Conservation (phyloP, 257 asterid genomes). For the Jasminum sambac region DNA sequence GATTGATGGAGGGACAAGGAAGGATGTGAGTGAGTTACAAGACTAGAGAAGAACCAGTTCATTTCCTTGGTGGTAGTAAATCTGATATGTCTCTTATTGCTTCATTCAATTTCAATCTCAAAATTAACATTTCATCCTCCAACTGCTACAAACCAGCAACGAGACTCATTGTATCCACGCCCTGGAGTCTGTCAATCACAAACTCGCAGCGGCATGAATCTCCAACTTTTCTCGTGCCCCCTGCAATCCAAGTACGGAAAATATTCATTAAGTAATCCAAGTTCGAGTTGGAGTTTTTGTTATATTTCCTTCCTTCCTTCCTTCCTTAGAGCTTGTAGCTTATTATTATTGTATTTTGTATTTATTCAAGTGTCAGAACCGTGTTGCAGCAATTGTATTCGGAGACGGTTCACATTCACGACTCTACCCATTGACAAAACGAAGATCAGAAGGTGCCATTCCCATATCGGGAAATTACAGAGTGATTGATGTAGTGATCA, state of each 20-base stretch:
- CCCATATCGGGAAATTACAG: conserved; percentile 90
- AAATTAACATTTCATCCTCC: conserved; percentile 31
- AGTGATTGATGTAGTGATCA: conserved; percentile 73
- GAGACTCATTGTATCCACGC: conserved; percentile 15
- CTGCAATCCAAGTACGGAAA: conserved; percentile 68
- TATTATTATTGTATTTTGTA: background rate
- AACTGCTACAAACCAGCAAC: conserved; percentile 24
- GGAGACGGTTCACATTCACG: conserved; percentile 71
- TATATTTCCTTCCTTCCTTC: background rate
- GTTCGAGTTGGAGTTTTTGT: conserved; percentile 1
- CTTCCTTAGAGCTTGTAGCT: background rate
- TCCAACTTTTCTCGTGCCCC: conserved; percentile 40
- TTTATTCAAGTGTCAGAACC: conserved; percentile 49
- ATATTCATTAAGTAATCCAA: too few relatives aligned
- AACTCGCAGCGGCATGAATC: conserved; percentile 36
- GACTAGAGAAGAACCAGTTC: background rate
- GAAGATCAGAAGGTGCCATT: conserved; percentile 79
- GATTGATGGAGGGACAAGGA: conserved; percentile 9
- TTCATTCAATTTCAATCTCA: conserved; percentile 34
- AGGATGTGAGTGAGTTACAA: background rate
- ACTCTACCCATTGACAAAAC: conserved; percentile 77
- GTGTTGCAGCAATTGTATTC: conserved; percentile 92
- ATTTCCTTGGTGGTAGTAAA: background rate
- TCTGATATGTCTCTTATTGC: conserved; percentile 51
- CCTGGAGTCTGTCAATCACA: conserved; percentile 30